Conservation (phyloP, 2,329 filamentous ascomycete species). For the Aureobasidium lini region DNA sequence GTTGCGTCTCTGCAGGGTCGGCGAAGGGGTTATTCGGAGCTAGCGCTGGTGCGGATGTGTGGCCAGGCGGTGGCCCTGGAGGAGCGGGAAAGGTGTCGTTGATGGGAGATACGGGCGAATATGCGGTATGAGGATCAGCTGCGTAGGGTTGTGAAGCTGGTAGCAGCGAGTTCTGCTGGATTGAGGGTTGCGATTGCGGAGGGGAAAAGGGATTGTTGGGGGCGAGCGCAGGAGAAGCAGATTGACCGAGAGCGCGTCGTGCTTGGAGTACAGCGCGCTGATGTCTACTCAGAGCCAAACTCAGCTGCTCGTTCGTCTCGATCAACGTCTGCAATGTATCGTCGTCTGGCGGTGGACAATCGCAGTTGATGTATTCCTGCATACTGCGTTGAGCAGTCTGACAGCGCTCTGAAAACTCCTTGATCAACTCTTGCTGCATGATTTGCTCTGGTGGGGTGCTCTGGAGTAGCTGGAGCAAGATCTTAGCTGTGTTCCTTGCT, state of each 20-base stretch:
- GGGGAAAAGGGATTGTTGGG: neutral
- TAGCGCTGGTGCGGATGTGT: neutral
- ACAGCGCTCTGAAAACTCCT: constrained; percentile 85
- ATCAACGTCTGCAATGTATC: constrained; percentile 90
- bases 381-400: constrained; percentile 72
- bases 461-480: constrained; percentile 86
- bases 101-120: constrained; percentile 8
- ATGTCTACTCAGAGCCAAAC: constrained; percentile 73
- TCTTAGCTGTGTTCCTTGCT: constrained; percentile 79
- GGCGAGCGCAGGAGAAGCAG: constrained; percentile 18
- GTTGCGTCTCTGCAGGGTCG: neutral
- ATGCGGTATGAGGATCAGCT: neutral
- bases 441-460: constrained; percentile 73
- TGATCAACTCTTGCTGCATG: constrained; percentile 76
- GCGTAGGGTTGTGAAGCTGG: neutral
- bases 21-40: constrained; percentile 4
- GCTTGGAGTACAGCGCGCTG: constrained; percentile 66
- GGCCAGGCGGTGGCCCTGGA: constrained; percentile 5
- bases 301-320: constrained; percentile 87
- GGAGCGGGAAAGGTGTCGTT: constrained; percentile 1
- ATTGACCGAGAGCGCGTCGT: constrained; percentile 35
- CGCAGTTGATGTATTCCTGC: constrained; percentile 75
- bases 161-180: neutral
- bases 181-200: neutral
- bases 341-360: constrained; percentile 77